phyloP scores from a whole-genome alignment of 2,329 filamentous ascomycete species.

The Penicillium sp. region DNA sequence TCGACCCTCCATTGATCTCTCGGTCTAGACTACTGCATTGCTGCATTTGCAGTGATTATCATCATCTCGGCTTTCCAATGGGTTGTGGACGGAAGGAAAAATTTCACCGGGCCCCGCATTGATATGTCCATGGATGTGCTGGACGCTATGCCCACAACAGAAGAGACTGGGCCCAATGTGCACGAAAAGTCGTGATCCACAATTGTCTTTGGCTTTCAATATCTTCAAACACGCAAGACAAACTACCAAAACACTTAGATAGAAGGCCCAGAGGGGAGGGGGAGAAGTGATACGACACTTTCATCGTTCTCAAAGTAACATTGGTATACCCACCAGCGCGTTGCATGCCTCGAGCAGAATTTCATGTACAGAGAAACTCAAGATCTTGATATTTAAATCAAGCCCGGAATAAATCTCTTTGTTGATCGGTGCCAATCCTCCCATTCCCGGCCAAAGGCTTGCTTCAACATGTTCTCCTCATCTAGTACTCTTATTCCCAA shows the following conservation, averaged over 20 bases:
- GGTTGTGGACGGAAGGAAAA: conserved; percentile 62
- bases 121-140: conserved; percentile 32
- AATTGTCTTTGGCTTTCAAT: neutral
- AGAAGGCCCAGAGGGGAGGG: neutral
- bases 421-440: conserved; percentile 52
- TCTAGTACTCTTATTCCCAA: conserved; percentile 45
- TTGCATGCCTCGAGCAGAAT: too few relatives aligned
- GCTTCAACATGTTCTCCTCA: conserved; percentile 55
- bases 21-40: conserved; percentile 42
- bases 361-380: too few relatives aligned
- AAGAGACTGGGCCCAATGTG: neutral
- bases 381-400: conserved; percentile 31
- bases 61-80: conserved; percentile 60
- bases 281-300: too few relatives aligned
- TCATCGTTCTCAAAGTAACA: too few relatives aligned
- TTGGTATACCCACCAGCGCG: too few relatives aligned
- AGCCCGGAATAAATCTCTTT: conserved; percentile 51
- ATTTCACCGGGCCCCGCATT: conserved; percentile 57
- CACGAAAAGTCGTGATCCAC: conserved; percentile 10
- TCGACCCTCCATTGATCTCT: neutral
- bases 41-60: conserved; percentile 60
- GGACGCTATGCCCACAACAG: neutral
- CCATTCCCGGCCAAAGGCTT: conserved; percentile 53
- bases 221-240: neutral
- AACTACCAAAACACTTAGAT: neutral